A percentile compares a stretch with the other conserved stretches of the same genome.
These are phyloP conservation scores for Asterochloris erici DNA, from an alignment of 139 green algal genomes.

Conservation along the genomic window DNA sequence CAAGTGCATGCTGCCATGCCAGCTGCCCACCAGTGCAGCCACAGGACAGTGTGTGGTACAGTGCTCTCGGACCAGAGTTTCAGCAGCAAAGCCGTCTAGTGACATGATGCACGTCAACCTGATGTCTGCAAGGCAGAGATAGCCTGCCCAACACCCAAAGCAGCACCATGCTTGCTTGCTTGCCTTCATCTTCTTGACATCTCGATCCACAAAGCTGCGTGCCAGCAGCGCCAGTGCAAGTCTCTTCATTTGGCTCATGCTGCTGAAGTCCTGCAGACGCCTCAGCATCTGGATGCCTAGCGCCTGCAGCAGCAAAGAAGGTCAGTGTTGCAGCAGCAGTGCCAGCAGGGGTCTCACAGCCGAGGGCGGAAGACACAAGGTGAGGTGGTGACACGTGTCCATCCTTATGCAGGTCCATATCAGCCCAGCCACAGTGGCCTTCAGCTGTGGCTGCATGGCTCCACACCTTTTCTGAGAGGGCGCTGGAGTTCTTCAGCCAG, in stretches of 20 bases:
- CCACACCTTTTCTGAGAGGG: slow-evolving; percentile 8
- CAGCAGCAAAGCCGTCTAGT: not conserved
- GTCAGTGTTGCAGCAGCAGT: not conserved
- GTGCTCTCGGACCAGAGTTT: no score
- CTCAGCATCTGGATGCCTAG: slow-evolving; percentile 56
- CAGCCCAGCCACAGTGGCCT: no score
- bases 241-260: slow-evolving; percentile 60
- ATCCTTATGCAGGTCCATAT: no score
- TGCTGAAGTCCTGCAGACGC: slow-evolving; percentile 52
- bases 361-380: no score
- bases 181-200: slow-evolving; percentile 56
- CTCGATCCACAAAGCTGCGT: slow-evolving; percentile 52
- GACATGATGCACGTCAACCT: not conserved
- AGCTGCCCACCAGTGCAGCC: no score
- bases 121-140: not conserved
- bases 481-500: slow-evolving; percentile 3
- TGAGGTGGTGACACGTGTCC: no score
- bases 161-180: not conserved
- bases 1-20: no score
- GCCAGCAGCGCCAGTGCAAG: slow-evolving; percentile 58
- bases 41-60: not conserved
- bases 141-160: no score
- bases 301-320: slow-evolving; percentile 11
- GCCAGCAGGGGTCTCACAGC: no score
- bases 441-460: not conserved